Percentiles rank a stretch among this genome's conserved stretches.
These are phyloP conservation scores for Aspergillus sp. DNA, from an alignment of 2,329 filamentous ascomycete species.

Conservation along the genomic window DNA sequence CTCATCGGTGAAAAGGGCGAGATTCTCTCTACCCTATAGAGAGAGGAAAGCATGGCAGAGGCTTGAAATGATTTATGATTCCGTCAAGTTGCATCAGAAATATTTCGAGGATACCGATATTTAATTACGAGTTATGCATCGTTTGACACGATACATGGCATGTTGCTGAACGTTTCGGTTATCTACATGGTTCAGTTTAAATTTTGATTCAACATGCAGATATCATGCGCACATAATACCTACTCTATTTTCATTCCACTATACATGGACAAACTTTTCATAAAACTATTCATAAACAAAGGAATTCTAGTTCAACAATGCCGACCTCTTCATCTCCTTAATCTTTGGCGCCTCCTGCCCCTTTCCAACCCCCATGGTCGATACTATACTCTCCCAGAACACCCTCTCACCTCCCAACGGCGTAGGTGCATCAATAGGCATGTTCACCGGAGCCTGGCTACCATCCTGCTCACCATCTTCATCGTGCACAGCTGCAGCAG, in stretches of 20 bases:
- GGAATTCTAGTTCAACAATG: slow-evolving; percentile 32
- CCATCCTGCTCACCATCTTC: slow-evolving; percentile 27
- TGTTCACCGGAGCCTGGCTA: background rate
- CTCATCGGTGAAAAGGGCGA: slow-evolving; percentile 69
- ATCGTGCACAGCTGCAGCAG: slow-evolving; percentile 14
- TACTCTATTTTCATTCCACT: background rate
- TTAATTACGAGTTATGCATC: background rate
- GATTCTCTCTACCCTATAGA: slow-evolving; percentile 28
- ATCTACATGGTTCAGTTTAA: slow-evolving; percentile 1
- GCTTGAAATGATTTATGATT: slow-evolving; percentile 8
- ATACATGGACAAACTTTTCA: slow-evolving; percentile 4
- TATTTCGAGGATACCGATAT: background rate
- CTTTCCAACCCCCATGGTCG: slow-evolving; percentile 35
- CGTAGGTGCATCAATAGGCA: slow-evolving; percentile 1
- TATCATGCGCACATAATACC: background rate
- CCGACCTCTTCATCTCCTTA: slow-evolving; percentile 46
- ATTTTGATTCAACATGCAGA: background rate
- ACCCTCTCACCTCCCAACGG: slow-evolving; percentile 33
- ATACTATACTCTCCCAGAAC: slow-evolving; percentile 42
- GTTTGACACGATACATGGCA: slow-evolving; percentile 7
- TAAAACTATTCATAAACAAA: background rate
- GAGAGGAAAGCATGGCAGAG: background rate
- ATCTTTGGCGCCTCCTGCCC: slow-evolving; percentile 52
- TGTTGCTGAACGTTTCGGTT: slow-evolving; percentile 7
- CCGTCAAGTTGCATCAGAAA: background rate